A percentile compares a stretch with the other conserved stretches of the same genome.
Evolutionary conservation across 2,329 filamentous ascomycete species (phyloP).

Genomic region (Aspergillus intermedius): DNA sequence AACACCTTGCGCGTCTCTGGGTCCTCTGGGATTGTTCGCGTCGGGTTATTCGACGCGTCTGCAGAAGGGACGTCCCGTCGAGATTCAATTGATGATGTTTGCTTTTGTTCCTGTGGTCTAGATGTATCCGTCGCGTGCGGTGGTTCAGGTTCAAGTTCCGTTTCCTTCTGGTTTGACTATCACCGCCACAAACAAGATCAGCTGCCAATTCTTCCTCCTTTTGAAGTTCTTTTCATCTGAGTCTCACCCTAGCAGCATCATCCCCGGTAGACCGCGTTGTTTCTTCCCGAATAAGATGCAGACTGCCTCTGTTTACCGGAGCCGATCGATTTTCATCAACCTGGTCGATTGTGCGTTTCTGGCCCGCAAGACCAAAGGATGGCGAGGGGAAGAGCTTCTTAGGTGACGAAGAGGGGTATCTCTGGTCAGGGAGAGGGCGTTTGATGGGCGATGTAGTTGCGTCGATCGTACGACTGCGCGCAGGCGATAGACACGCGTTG

Average conservation of each 20-base stretch:
- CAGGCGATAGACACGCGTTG: slow-evolving; percentile 35
- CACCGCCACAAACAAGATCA: slow-evolving; percentile 3
- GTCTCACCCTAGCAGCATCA: slow-evolving; percentile 16
- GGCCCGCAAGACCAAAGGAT: slow-evolving; percentile 24
- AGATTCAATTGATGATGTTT: slow-evolving; percentile 1
- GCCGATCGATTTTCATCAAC: slow-evolving; percentile 19
- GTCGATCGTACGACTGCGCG: slow-evolving; percentile 13
- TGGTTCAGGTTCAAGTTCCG: background rate
- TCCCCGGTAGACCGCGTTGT: slow-evolving; percentile 7
- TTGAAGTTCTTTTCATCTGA: background rate
- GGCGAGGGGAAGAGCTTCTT: slow-evolving; percentile 28
- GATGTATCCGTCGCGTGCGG: slow-evolving; percentile 13
- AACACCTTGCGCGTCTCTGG: slow-evolving; percentile 32
- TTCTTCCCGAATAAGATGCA: slow-evolving; percentile 5
- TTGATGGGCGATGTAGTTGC: slow-evolving; percentile 21
- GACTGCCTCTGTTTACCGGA: slow-evolving; percentile 16
- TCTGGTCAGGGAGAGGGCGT: slow-evolving; percentile 17
- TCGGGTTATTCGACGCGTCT: background rate
- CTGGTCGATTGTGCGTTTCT: slow-evolving; percentile 37
- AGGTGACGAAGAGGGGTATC: slow-evolving; percentile 12
- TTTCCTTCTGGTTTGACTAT: slow-evolving; percentile 2
- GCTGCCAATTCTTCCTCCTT: background rate
- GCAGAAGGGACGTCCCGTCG: background rate
- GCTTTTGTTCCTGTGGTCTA: slow-evolving; percentile 13
- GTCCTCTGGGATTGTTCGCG: slow-evolving; percentile 25